Evolutionary conservation across 2,329 filamentous ascomycete species (phyloP), one percentile per base, ranked within the genome.

Genomic region (Phialemoniopsis sp.): DNA sequence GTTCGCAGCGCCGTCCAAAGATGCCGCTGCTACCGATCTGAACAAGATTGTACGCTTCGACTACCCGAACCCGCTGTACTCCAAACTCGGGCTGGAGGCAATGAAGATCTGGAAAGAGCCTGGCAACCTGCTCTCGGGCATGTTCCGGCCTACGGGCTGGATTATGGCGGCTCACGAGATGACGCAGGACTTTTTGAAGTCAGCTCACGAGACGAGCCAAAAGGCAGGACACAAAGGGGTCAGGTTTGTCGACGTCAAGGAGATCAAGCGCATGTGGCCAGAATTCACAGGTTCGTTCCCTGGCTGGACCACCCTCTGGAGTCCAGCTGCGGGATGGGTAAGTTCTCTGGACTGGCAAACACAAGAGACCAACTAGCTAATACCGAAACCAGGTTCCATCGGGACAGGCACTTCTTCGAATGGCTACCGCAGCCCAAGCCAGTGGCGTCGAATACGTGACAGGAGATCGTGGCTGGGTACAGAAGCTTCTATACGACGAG

Each of bases 41-140:
- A 87, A 85, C 64, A 87, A 86, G 58, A 80, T 85, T 19, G 71
- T 87, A 13, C 78, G 82, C 40, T 78, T 81, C 36, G 82, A 87
- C 57, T 87, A 87, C 60, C 68, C 76, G 39, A 78, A 83, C 49
- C 60, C 76, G 2, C 57, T 79, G 13, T 87, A 87, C 64, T 80
- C 76, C 57, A 59, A 71, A 36, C 67, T 87, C 16, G 83, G 76
- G 0, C 68, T 85, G 19, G 80, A 87, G 59, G 78, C 83, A 0
- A 78, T 82, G 50, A 73, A 80, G 37, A 59, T 77, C 1, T 87
- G 81, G 68, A 68, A 26, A 26, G 21, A 6, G 21, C 21, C 21
- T 6, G 21, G 10, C 10, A 26, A 26, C 21, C 21, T 26, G 21
- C 10, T 26, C 6, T 26, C 21, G 21, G 21, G 21, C 6, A 26